Evolutionary conservation across 78 protist genomes (phyloP).

Genomic region (Cavenderia fasciculata): DNA sequence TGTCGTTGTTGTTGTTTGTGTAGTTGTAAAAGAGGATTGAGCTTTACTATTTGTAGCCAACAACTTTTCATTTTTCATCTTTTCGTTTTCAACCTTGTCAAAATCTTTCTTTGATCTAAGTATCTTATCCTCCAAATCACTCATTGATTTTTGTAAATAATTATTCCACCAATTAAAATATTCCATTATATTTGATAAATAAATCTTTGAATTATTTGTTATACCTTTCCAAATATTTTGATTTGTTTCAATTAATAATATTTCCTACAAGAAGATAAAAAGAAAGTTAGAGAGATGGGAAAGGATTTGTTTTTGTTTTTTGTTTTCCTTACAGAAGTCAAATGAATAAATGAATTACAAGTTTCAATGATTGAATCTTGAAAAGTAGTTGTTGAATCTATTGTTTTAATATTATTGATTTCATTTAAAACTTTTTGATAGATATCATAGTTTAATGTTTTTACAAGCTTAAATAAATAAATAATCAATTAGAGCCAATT

Average conservation of each 20-base stretch:
- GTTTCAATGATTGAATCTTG: neutral
- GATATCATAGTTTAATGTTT: neutral
- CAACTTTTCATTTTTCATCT: constrained; percentile 30
- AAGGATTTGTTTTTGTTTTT: no score
- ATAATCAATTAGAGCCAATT: no score
- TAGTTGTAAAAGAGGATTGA: neutral
- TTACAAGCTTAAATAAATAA: constrained; percentile 36
- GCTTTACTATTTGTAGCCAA: neutral
- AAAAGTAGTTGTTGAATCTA: neutral
- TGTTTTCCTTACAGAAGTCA: no score
- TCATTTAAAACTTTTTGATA: neutral
- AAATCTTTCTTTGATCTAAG: constrained; percentile 32
- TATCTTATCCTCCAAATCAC: constrained; percentile 36
- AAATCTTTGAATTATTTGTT: constrained; percentile 6
- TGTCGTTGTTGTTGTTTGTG: neutral
- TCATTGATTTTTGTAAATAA: neutral
- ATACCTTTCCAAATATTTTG: constrained; percentile 9
- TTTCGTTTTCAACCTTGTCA: constrained; percentile 52
- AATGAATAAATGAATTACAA: neutral
- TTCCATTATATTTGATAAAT: neutral
- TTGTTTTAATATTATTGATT: neutral
- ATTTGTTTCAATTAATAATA: neutral
- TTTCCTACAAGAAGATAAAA: neutral
- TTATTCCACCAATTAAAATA: constrained; percentile 67
- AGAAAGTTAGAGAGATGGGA: no score